Conservation (phyloP, 352 stramenopile genomes). For the Phytopythium cucurbitacearum region DNA sequence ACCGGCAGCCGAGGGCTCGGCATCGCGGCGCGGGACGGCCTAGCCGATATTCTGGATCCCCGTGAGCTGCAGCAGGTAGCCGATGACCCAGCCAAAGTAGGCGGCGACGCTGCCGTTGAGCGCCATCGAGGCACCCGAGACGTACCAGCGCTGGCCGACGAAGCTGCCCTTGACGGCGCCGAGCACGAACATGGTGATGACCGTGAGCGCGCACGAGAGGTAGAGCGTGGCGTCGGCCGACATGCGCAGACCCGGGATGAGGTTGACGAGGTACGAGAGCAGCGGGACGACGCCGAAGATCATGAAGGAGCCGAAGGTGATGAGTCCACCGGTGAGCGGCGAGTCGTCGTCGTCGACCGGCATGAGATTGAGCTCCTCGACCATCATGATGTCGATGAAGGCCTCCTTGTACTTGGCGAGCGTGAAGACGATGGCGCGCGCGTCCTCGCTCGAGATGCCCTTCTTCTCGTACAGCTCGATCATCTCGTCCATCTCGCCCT, state of each 20-base stretch:
- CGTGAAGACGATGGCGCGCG: constrained; percentile 88
- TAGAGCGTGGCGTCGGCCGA: constrained; percentile 76
- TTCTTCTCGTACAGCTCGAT: constrained; percentile 93
- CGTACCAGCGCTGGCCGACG: constrained; percentile 74
- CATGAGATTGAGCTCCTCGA: constrained; percentile 94
- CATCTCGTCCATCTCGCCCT: constrained; percentile 97
- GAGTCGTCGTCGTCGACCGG: constrained; percentile 92
- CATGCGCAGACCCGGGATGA: constrained; percentile 68
- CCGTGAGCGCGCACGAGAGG: constrained; percentile 91
- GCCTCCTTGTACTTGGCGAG: constrained; percentile 97
- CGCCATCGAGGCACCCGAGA: constrained; percentile 64
- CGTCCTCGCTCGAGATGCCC: constrained; percentile 90
- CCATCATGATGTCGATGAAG: constrained; percentile 98
- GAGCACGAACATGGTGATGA: constrained; percentile 92
- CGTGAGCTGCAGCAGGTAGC: constrained; percentile 76
- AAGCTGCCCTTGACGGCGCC: constrained; percentile 90
- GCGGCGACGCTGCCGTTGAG: constrained; percentile 74
- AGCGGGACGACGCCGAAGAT: constrained; percentile 91
- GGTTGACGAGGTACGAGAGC: constrained; percentile 90
- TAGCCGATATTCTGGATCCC: constrained; percentile 74
- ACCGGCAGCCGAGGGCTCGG: not conserved
- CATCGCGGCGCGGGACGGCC: not conserved
- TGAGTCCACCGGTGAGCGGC: constrained; percentile 69
- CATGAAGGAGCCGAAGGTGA: constrained; percentile 91
- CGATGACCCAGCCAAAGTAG: constrained; percentile 75